phyloP scores from a whole-genome alignment of 345 rosid genomes.

The Gossypium arboreum region DNA sequence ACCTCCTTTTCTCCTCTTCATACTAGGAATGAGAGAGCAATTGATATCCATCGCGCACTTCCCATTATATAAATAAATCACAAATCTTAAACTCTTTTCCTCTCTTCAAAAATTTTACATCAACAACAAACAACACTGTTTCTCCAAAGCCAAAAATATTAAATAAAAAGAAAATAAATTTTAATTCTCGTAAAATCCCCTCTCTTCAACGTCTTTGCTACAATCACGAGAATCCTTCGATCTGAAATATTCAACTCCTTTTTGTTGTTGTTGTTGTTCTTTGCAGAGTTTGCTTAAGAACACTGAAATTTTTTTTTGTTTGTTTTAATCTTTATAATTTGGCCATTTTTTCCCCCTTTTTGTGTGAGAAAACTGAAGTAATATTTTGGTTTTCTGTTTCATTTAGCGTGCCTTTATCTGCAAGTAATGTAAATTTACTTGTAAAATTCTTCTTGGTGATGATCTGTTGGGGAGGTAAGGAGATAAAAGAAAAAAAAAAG shows the following conservation, averaged over 20 bases:
- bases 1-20: neutral
- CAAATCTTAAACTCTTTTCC: constrained; percentile 11
- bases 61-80: neutral
- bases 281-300: constrained; percentile 8
- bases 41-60: neutral
- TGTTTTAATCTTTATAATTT: constrained; percentile 4
- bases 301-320: neutral
- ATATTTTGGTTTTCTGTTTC: neutral
- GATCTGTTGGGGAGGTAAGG: constrained; percentile 32
- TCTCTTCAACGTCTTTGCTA: neutral
- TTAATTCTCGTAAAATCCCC: neutral
- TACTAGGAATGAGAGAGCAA: neutral
- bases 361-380: neutral
- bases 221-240: neutral
- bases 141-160: neutral
- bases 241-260: neutral
- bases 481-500: neutral
- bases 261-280: neutral
- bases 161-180: neutral
- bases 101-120: no score
- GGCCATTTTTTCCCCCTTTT: constrained; percentile 2
- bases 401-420: constrained; percentile 29
- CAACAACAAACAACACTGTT: neutral
- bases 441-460: constrained; percentile 19
- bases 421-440: constrained; percentile 38